Conservation (phyloP, 257 asterid species). For the Buddleja alternifolia region DNA sequence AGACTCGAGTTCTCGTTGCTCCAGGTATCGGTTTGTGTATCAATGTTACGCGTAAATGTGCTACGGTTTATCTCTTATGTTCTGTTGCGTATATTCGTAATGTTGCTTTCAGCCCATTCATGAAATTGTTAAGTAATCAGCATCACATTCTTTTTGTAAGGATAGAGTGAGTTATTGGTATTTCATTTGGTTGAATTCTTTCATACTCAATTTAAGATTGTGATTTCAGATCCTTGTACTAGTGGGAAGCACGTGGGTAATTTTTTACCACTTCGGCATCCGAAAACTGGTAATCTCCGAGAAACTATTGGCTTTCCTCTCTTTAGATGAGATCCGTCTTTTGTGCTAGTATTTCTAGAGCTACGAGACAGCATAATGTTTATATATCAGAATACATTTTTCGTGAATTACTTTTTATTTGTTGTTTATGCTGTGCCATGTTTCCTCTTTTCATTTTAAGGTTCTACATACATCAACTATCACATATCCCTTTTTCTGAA, state of each 20-base stretch:
- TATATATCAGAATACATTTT: no score
- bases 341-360: background rate
- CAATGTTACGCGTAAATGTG: background rate
- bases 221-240: slow-evolving; percentile 57
- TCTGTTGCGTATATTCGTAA: background rate
- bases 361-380: background rate
- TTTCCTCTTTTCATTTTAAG: background rate
- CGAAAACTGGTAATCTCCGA: slow-evolving; percentile 71
- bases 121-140: background rate
- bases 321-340: background rate
- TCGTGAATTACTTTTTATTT: no score
- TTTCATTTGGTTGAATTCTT: slow-evolving; percentile 30
- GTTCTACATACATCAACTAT: background rate
- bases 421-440: background rate
- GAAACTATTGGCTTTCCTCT: background rate
- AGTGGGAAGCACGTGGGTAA: slow-evolving; percentile 47
- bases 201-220: background rate
- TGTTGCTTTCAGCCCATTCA: background rate
- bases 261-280: slow-evolving; percentile 74
- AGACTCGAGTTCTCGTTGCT: slow-evolving; percentile 75
- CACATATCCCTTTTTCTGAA: background rate
- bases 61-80: background rate
- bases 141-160: background rate
- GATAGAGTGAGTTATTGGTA: background rate
- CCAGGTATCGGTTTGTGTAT: slow-evolving; percentile 47